These are phyloP conservation scores for Endoconidiophora polonica DNA, from an alignment of 2,329 filamentous ascomycete species.

Conservation along the genomic window DNA sequence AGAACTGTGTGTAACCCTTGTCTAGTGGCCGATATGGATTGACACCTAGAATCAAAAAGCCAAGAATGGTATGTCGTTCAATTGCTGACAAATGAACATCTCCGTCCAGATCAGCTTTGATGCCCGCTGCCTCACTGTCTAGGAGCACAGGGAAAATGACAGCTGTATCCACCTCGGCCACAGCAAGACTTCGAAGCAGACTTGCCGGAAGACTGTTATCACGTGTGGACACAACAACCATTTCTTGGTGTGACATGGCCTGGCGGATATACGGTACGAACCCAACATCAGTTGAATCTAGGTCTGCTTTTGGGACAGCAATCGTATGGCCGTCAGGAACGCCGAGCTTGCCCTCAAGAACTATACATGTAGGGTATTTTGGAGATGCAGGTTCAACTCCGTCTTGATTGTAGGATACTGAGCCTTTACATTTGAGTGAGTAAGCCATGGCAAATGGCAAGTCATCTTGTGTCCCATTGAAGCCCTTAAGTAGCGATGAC, in stretches of 20 bases:
- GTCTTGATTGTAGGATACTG: conserved; percentile 55
- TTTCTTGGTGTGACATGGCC: conserved; percentile 49
- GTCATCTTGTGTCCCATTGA: conserved; percentile 60
- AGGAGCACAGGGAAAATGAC: conserved; percentile 68
- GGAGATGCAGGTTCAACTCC: conserved; percentile 30
- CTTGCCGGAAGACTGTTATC: conserved; percentile 46
- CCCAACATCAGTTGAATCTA: conserved; percentile 51
- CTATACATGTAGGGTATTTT: conserved; percentile 42
- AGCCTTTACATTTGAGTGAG: conserved; percentile 51
- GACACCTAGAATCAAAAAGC: conserved; percentile 10
- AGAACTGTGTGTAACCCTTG: conserved; percentile 56
- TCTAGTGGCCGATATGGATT: conserved; percentile 57
- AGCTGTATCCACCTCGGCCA: conserved; percentile 54
- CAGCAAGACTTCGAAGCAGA: conserved; percentile 50
- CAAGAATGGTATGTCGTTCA: conserved; percentile 1
- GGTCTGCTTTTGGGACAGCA: conserved; percentile 45
- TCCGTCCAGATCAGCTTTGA: conserved; percentile 54
- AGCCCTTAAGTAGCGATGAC: conserved; percentile 48
- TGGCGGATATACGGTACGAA: conserved; percentile 64
- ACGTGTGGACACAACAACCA: conserved; percentile 51
- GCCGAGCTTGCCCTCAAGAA: conserved; percentile 57
- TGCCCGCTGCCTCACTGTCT: conserved; percentile 47
- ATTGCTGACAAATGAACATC: conserved; percentile 22
- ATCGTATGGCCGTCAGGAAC: conserved; percentile 46
- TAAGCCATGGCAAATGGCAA: conserved; percentile 65